These are phyloP conservation scores for Ocimum tenuiflorum DNA, from an alignment of 257 asterid species.

Conservation along the genomic window DNA sequence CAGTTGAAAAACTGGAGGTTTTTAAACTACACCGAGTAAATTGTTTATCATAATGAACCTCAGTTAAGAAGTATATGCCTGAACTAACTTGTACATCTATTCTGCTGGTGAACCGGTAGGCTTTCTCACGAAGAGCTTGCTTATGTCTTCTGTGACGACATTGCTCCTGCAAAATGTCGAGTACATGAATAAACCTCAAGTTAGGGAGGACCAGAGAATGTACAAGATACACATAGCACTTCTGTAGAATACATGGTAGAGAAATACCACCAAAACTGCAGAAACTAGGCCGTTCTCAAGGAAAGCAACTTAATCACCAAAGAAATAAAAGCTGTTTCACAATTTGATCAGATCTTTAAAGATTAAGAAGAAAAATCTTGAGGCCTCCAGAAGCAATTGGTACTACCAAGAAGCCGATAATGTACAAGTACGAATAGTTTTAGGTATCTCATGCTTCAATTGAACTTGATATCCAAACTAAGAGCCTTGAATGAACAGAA, in stretches of 20 bases:
- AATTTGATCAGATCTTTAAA: background rate
- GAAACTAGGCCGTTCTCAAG: background rate
- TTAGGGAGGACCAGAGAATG: background rate
- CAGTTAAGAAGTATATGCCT: no score
- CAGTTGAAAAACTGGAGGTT: no score
- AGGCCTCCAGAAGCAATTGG: no score
- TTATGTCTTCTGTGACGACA: conserved; percentile 76
- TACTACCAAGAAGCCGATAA: no score
- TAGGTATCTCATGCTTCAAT: no score
- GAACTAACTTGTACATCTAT: conserved; percentile 7
- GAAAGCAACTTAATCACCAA: background rate
- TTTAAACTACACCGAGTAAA: no score
- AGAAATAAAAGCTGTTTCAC: background rate
- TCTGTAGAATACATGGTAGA: background rate
- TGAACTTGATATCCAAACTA: no score
- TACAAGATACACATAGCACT: background rate
- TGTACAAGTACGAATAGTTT: no score
- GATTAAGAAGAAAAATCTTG: background rate
- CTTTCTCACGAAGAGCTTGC: conserved; percentile 69
- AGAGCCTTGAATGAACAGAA: no score
- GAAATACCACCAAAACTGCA: background rate
- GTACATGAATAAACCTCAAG: no score
- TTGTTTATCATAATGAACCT: no score
- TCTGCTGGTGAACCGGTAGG: conserved; percentile 29
- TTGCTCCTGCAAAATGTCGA: conserved; percentile 62